Base-by-base conservation (phyloP, 768 basidiomycete species). In the Lyophyllum decastes region DNA sequence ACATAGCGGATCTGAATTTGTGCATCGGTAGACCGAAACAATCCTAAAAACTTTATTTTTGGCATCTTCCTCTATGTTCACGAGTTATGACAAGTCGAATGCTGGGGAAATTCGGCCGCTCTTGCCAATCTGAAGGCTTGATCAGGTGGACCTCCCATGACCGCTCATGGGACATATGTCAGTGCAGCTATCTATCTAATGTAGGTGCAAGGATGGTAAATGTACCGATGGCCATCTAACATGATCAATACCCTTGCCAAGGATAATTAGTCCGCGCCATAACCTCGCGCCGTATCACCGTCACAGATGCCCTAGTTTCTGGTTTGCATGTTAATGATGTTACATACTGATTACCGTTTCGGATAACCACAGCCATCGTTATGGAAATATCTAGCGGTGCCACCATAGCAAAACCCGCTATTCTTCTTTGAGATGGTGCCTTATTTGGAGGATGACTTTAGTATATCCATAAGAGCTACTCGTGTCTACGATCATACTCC, bases 351-450 rank as follows among this genome's bases (percentile, higher is more conserved):
- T 61, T 68, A 70, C 64, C 66, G 62, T 68, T 71, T 72, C 67
- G 65, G 68, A 69, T 64, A 68, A 65, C 59, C 61, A 38, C 58
- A 63, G 64, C 63, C 69, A 70, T 74, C 71, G 69, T 72, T 72
- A 66, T 66, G 73, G 75, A 71, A 71, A 72, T 70, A 64, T 68
- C 68, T 73, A 73, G 70, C 71, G 69, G 71, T 73, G 69, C 71
- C 68, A 61, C 58, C 54, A 53, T 43, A 47, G 16, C 54, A 49
- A 61, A 67, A 59, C 26, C 53, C 22, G 48, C 59, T 69, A 69
- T 68, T 64, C 72, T 71, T 68, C 66, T 73, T 75, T 69, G 68
- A 71, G 62, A 67, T 70, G 65, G 70, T 76, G 56, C 76, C 74
- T 72, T 73, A 70, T 67, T 40, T 34, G 64, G 64, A 53, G 63